Evolutionary conservation across 148 eudicot genomes (phyloP).

Genomic region (Amaranthus hypochondriacus): DNA sequence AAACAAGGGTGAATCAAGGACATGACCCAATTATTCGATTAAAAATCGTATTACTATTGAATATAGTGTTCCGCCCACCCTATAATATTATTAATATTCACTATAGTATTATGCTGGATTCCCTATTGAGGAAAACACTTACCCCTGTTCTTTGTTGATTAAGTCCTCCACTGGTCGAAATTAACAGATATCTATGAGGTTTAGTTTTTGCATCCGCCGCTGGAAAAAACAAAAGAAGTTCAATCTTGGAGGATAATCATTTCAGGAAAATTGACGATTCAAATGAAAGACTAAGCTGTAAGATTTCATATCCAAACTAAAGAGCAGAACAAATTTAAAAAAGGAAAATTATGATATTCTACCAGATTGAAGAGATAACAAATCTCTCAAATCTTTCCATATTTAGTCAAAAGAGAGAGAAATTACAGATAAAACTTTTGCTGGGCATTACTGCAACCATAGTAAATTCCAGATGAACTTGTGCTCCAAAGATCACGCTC

Average conservation of each 20-base stretch:
- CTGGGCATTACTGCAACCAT: constrained; percentile 69
- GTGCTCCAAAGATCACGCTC: constrained; percentile 57
- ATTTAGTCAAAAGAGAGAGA: neutral
- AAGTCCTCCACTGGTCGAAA: constrained; percentile 89
- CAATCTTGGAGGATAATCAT: neutral
- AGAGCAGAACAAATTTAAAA: neutral
- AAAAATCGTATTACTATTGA: no score
- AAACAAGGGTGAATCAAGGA: no score
- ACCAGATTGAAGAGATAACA: neutral
- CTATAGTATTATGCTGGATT: no score
- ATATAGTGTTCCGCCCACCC: no score
- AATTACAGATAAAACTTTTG: constrained; percentile 40
- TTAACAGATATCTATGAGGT: constrained; percentile 57
- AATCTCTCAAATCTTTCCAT: no score
- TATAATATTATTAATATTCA: no score
- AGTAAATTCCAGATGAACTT: constrained; percentile 44
- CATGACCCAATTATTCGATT: no score
- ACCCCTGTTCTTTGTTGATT: constrained; percentile 99
- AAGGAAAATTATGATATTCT: neutral
- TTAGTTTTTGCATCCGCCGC: constrained; percentile 58
- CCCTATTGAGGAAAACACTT: constrained; percentile 5
- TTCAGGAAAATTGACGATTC: neutral
- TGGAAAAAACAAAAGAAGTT: constrained; percentile 9
- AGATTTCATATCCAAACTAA: neutral
- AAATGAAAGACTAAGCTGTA: neutral